Evolutionary conservation across 2,329 filamentous ascomycete genomes (phyloP), one percentile per base, ranked within the genome.

Genomic region (Rhexocercosporidium sp.): DNA sequence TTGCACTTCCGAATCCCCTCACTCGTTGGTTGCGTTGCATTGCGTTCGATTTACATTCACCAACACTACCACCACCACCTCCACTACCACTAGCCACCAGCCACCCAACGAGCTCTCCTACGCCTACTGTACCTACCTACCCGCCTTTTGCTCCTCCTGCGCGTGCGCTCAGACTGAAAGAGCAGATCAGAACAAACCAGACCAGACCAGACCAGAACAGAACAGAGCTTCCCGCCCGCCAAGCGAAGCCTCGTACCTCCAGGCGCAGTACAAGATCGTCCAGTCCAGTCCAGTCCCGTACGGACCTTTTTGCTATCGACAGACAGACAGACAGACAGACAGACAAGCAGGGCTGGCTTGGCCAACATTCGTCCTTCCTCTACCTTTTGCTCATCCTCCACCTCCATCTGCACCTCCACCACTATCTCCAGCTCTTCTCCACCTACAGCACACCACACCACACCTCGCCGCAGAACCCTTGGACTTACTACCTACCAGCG

Each of bases 401-500:
- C n/a, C 22, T 47, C 44, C 44, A 47, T n/a, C n/a, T 47, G 39
- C 12, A 44, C 39, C 14, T 16, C 39, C 14, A 16, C n/a, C n/a
- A 18, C 20, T 7, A 20, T 11, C 8, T 20, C 44, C 20, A 20
- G 44, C 44, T 47, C 5, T 18, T 18, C n/a, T 44, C 39, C 5
- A 16, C 41, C 39, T 22, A 20, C 29, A 54, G 41, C 62, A 53
- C 56, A 39, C 27, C 12, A 11, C 27, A 54, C 8, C 1, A 56
- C 11, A 7, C n/a, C 20, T 22, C 53, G 12, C 18, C 37, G 47
- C 34, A 44, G 49, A 44, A 14, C 49, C 27, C 31, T 25, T 59
- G 41, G 31, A 59, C 62, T n/a, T n/a, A n/a, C n/a, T n/a, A n/a
- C n/a, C n/a, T 1, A 65, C 62, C 44, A 39, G 57, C 62, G 46